phyloP scores from a whole-genome alignment of 2,329 filamentous ascomycete genomes.

The Talaromyces sp. region DNA sequence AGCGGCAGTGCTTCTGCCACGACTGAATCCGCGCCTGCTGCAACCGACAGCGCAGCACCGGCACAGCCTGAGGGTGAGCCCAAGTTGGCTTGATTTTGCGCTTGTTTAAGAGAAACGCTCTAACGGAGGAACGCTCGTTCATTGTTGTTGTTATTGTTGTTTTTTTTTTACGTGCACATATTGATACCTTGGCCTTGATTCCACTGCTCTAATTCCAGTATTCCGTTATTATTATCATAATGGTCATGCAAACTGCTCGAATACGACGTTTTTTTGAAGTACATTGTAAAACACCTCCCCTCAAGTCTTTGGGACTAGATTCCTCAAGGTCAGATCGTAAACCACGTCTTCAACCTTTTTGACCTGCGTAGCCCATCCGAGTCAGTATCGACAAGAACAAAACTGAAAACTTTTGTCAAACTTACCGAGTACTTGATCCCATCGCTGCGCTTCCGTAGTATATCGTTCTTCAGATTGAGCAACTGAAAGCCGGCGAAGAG shows the following conservation, averaged over 20 bases:
- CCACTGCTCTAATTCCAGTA: neutral
- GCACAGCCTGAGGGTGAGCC: constrained; percentile 6
- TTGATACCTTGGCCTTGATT: neutral
- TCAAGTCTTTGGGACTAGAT: constrained; percentile 59
- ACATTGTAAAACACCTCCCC: neutral
- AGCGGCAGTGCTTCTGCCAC: constrained; percentile 13
- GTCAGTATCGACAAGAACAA: neutral
- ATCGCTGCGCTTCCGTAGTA: constrained; percentile 79
- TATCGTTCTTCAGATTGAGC: constrained; percentile 95
- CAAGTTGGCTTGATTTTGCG: constrained; percentile 4
- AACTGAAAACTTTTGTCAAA: neutral
- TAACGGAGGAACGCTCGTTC: neutral
- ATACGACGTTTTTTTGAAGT: neutral
- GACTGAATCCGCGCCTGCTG: constrained; percentile 4
- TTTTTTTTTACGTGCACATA: neutral
- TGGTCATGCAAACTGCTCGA: neutral
- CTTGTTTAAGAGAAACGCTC: neutral
- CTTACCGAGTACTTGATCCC: constrained; percentile 82
- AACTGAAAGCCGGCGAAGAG: constrained; percentile 94
- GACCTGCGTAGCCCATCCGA: constrained; percentile 47
- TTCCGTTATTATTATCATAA: neutral
- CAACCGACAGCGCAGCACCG: constrained; percentile 5
- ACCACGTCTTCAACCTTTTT: constrained; percentile 98
- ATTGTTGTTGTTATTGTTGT: neutral
- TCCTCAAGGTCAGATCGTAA: constrained; percentile 86